Base-by-base conservation (phyloP, 164 flowering plant genomes). In the Magnolia officinalis region DNA sequence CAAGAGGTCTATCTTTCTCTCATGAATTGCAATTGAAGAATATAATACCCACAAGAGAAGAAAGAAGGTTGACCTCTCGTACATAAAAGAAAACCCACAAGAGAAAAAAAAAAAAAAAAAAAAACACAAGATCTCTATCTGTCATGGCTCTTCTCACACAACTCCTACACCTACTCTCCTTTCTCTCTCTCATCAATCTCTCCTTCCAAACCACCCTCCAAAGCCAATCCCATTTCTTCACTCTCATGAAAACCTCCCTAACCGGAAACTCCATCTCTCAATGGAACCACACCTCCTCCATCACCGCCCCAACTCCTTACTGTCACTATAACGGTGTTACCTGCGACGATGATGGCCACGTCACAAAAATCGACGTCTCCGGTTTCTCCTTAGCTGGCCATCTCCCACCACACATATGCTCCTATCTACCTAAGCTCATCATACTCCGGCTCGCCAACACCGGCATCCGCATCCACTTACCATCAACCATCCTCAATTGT, bases 281-380 rank as follows among this genome's bases (percentile, higher is more conserved):
- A 45, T 93, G 97, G 97, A 82, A 83, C 73, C 23, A 23, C 58
- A 45, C 58, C 0, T 80, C 80, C 45, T 80, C 64, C 45, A 78
- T 71, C 55, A 68, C 50, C 19, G 49, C 31, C 29, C 51, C 14
- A 68, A 26, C 18, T 31, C 18, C 83, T n/a, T 84, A 64, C 77
- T 94, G 99, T 75, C 87, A 87, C 67, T 88, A 82, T 84, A 72
- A 83, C 3, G 98, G 99, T 26, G 81, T 96, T 21, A 63, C 77
- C 50, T 96, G 98, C 77, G 84, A 94, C 58, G 70, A 61, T 8
- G 67, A 73, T 55, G 97, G 95, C 13, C n/a, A 84, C 52, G 91
- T 96, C 61, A 78, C 78, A 2, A 52, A 59, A 67, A 70, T 94
- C 26, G 91, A 91, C 74, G 49, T 96, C 70, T 77, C 89, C 2